Percentiles rank a stretch among this genome's conserved stretches.
These are phyloP conservation scores for Acrocalymma vagum DNA, from an alignment of 2,329 filamentous ascomycete species.

Conservation along the genomic window DNA sequence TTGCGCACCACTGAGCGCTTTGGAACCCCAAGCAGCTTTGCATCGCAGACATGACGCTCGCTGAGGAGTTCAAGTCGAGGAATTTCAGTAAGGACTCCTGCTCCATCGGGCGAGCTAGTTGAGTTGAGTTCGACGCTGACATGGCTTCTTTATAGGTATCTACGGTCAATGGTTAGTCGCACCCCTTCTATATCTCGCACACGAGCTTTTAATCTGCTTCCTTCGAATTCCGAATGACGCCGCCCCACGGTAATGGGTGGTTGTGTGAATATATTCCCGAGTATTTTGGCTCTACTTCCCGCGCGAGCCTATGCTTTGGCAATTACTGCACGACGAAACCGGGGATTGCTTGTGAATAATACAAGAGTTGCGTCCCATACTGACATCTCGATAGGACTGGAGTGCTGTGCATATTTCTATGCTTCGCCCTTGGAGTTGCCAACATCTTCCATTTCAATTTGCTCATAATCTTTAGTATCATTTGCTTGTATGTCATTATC, in stretches of 20 bases:
- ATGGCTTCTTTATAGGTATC: conserved; percentile 60
- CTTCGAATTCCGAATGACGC: background rate
- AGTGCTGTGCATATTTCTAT: conserved; percentile 70
- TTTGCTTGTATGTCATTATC: conserved; percentile 55
- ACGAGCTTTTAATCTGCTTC: background rate
- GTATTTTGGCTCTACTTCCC: no score
- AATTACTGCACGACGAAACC: no score
- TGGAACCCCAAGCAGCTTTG: background rate
- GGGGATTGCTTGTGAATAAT: no score
- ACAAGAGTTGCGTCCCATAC: no score
- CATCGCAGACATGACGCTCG: conserved; percentile 61
- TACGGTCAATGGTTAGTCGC: conserved; percentile 72
- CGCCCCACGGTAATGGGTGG: background rate
- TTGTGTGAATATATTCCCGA: no score
- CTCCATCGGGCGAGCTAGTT: conserved; percentile 14
- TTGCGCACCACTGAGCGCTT: conserved; percentile 11
- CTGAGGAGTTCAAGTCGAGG: conserved; percentile 69
- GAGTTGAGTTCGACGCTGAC: no score
- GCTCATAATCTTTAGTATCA: conserved; percentile 66
- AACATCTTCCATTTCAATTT: conserved; percentile 70
- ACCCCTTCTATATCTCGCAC: background rate
- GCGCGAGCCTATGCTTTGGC: no score
- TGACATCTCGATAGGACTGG: conserved; percentile 54
- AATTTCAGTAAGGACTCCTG: conserved; percentile 67
- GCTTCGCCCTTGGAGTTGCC: conserved; percentile 72